Evolutionary conservation across 306 rosid species (phyloP).

Genomic region (Pyrus betulifolia): DNA sequence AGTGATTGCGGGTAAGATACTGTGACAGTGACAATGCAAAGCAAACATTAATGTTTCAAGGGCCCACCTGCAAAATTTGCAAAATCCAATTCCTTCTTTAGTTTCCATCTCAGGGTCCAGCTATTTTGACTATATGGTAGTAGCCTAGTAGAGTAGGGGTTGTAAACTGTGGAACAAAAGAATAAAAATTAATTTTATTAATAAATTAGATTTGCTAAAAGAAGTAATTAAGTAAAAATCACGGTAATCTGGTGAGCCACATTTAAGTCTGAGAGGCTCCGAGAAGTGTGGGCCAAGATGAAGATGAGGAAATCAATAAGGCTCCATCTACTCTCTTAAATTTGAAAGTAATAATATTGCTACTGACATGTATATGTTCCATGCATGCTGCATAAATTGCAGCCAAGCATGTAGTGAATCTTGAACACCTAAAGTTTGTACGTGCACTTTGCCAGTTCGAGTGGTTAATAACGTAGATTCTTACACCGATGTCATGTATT

Average conservation of each 20-base stretch:
- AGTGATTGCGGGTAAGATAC: background rate
- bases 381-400: background rate
- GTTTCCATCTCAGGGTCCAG: background rate
- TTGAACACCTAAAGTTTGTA: background rate
- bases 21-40: background rate
- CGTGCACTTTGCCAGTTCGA: background rate
- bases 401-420: background rate
- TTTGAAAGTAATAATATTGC: background rate
- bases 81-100: background rate
- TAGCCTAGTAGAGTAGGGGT: background rate
- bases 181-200: no score
- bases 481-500: background rate
- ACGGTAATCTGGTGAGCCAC: background rate
- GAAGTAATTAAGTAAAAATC: no score
- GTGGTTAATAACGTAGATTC: background rate
- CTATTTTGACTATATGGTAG: background rate
- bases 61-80: background rate
- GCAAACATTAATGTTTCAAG: background rate
- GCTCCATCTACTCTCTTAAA: background rate
- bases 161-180: background rate
- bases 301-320: background rate
- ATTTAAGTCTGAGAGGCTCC: background rate
- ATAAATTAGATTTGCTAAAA: no score
- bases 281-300: conserved; percentile 8
- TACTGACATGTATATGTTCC: background rate